phyloP scores from a whole-genome alignment of 352 stramenopile species.

The Phytopythium chamaehyphon region DNA sequence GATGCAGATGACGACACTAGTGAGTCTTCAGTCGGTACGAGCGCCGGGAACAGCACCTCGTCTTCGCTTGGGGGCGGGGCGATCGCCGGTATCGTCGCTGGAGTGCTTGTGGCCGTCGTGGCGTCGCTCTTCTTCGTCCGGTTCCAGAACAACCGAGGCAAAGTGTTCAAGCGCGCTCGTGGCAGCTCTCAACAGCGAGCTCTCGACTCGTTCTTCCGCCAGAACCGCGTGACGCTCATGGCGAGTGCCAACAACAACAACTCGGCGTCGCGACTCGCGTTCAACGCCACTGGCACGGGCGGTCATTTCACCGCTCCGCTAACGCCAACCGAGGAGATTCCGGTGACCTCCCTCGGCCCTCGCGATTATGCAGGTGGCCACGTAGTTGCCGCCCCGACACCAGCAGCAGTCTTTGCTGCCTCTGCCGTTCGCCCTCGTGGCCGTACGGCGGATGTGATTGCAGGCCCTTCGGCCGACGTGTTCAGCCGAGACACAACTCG shows the following conservation, averaged over 20 bases:
- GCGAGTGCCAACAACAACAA: slow-evolving; percentile 11
- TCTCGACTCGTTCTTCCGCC: slow-evolving; percentile 50
- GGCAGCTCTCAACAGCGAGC: slow-evolving; percentile 38
- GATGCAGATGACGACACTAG: slow-evolving; percentile 6
- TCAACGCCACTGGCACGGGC: slow-evolving; percentile 5
- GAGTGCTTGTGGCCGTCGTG: slow-evolving; percentile 38
- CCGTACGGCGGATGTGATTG: slow-evolving; percentile 13
- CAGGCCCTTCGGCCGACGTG: slow-evolving; percentile 10
- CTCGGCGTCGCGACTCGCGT: slow-evolving; percentile 11
- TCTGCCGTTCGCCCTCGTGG: background rate
- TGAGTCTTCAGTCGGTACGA: slow-evolving; percentile 12
- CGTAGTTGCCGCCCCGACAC: slow-evolving; percentile 8
- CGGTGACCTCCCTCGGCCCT: slow-evolving; percentile 15
- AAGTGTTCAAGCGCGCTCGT: slow-evolving; percentile 19
- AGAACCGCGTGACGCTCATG: slow-evolving; percentile 36
- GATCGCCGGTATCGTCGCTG: slow-evolving; percentile 39
- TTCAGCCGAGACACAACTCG: slow-evolving; percentile 15
- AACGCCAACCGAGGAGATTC: slow-evolving; percentile 32
- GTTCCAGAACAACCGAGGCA: slow-evolving; percentile 21
- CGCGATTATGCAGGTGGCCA: background rate
- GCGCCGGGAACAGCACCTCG: slow-evolving; percentile 12
- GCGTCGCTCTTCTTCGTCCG: slow-evolving; percentile 60
- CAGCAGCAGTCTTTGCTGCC: background rate
- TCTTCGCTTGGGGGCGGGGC: slow-evolving; percentile 27
- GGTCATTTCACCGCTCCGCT: slow-evolving; percentile 20